Evolutionary conservation across 2,329 filamentous ascomycete genomes (phyloP).

Genomic region (Aureobasidium namibiae): DNA sequence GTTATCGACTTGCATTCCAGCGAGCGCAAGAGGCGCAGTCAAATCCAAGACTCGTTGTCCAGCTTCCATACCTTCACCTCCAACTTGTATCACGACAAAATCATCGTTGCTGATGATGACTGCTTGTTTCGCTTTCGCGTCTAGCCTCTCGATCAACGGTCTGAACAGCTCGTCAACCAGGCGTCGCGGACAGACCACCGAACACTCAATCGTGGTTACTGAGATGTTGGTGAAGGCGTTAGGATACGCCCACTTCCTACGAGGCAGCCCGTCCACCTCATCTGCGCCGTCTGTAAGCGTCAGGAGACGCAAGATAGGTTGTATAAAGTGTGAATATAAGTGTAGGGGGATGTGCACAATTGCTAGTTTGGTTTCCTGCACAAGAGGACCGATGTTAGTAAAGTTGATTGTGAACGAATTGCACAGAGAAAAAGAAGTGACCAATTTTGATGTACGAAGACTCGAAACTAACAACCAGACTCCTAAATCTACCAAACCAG

Average conservation of each 20-base stretch:
- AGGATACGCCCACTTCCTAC: slow-evolving; percentile 39
- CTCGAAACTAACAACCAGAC: not conserved
- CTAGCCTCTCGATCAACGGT: slow-evolving; percentile 58
- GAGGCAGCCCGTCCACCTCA: slow-evolving; percentile 27
- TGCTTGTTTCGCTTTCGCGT: slow-evolving; percentile 31
- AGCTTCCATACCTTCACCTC: slow-evolving; percentile 81
- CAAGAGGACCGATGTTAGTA: slow-evolving; percentile 6
- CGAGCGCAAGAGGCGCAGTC: slow-evolving; percentile 81
- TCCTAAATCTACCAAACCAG: not conserved
- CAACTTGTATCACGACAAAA: slow-evolving; percentile 83
- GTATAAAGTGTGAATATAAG: slow-evolving; percentile 68
- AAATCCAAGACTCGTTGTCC: slow-evolving; percentile 86
- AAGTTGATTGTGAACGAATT: not conserved
- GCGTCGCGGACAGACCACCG: slow-evolving; percentile 73
- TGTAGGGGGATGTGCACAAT: slow-evolving; percentile 84
- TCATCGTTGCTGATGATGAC: slow-evolving; percentile 74
- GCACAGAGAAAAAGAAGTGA: not conserved
- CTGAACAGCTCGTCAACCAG: slow-evolving; percentile 69
- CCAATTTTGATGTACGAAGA: not conserved
- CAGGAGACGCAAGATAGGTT: slow-evolving; percentile 78
- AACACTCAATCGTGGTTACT: slow-evolving; percentile 86
- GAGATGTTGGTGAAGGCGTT: slow-evolving; percentile 90
- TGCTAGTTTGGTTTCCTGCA: slow-evolving; percentile 75
- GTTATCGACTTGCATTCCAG: slow-evolving; percentile 58
- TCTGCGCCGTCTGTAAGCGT: slow-evolving; percentile 41